phyloP scores from a whole-genome alignment of 2,329 filamentous ascomycete genomes.

The Talaromyces sp. region DNA sequence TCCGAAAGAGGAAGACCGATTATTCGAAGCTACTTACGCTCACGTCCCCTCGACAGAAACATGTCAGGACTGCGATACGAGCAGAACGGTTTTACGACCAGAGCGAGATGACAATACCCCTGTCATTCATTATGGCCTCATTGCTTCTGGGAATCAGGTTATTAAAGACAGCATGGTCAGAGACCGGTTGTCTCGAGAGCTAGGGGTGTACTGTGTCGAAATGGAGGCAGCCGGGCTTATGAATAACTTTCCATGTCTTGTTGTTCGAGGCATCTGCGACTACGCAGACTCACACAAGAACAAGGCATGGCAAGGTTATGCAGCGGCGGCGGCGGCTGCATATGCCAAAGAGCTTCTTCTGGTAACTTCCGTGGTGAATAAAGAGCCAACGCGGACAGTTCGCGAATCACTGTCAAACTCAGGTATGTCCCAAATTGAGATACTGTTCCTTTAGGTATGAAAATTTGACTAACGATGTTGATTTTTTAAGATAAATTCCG shows the following conservation, averaged over 20 bases:
- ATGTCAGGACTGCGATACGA: not conserved
- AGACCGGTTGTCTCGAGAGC: slow-evolving; percentile 7
- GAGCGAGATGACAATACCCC: not conserved
- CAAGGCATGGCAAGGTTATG: slow-evolving; percentile 12
- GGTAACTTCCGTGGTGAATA: not conserved
- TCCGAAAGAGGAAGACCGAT: not conserved
- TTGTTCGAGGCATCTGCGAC: slow-evolving; percentile 16
- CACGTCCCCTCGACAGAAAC: not conserved
- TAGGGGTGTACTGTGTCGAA: not conserved
- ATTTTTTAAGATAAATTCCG: not conserved
- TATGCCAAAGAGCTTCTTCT: slow-evolving; percentile 13
- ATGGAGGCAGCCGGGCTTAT: slow-evolving; percentile 10
- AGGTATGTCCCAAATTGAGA: not conserved
- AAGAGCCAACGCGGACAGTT: not conserved
- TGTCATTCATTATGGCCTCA: slow-evolving; percentile 19
- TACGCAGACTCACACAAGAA: slow-evolving; percentile 17
- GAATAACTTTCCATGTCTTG: slow-evolving; percentile 13
- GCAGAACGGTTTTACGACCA: not conserved
- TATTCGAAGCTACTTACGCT: not conserved
- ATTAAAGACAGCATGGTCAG: slow-evolving; percentile 12
- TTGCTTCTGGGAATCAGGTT: slow-evolving; percentile 17
- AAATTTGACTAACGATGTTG: not conserved
- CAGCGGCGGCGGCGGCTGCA: slow-evolving; percentile 11
- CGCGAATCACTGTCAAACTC: not conserved
- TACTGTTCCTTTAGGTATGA: not conserved